These are phyloP conservation scores for Kregervanrija pseudodelftensis DNA, from an alignment of 805 yeast genomes.

Conservation along the genomic window DNA sequence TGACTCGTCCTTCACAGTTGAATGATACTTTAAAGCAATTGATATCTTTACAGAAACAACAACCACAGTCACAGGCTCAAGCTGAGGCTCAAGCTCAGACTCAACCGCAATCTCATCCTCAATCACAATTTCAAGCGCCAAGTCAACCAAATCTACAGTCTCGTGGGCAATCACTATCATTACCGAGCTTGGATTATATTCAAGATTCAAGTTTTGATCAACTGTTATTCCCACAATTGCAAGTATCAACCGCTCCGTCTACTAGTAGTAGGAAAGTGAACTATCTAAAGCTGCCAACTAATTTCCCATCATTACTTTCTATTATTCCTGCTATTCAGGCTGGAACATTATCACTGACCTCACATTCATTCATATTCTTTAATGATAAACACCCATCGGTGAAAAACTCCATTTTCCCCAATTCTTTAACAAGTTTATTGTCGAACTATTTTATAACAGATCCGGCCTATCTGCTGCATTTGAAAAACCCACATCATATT, in stretches of 20 bases:
- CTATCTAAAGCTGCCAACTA: slow-evolving; percentile 4
- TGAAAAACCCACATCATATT: slow-evolving; percentile 12
- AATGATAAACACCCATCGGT: slow-evolving; percentile 8
- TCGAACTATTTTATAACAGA: slow-evolving; percentile 9
- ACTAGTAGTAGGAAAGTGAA: background rate
- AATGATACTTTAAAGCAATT: slow-evolving; percentile 6
- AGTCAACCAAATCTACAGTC: background rate
- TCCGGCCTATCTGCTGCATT: slow-evolving; percentile 6
- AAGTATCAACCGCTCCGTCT: too few species aligned
- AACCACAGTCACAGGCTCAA: background rate
- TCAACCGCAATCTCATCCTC: too few species aligned
- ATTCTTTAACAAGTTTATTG: slow-evolving; percentile 6
- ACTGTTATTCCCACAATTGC: too few species aligned
- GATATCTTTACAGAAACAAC: slow-evolving; percentile 2
- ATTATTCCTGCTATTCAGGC: slow-evolving; percentile 6
- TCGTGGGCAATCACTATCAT: background rate
- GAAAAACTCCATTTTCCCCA: slow-evolving; percentile 1
- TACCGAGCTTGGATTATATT: too few species aligned
- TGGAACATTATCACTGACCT: slow-evolving; percentile 3
- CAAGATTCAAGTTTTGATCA: too few species aligned
- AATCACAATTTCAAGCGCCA: background rate
- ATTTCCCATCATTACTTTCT: slow-evolving; percentile 6
- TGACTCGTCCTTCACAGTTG: slow-evolving; percentile 4
- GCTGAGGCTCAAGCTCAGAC: background rate
- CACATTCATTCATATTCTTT: slow-evolving; percentile 7